Evolutionary conservation across 306 rosid genomes (phyloP), one percentile per base, ranked within the genome.

Genomic region (Dalbergia cultrata): DNA sequence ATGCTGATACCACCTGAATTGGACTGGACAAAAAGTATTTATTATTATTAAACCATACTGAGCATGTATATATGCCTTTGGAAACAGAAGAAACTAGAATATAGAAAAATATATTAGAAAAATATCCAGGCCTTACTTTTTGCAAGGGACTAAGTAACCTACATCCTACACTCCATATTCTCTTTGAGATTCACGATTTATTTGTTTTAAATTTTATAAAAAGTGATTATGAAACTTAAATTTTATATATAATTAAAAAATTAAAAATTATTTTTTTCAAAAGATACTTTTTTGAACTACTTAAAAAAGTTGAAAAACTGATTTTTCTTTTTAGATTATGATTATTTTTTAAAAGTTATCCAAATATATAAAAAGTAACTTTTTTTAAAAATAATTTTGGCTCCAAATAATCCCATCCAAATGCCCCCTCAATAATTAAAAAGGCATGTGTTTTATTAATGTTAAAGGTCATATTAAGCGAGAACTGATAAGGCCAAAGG

Each of bases 401-500:
- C 31, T 26, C 31, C 31, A 26, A 26, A 26, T 26, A 26, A 26
- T 26, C 31, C 31, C 31, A 26, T 2, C 31, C 31, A 26, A 26
- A 26, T 26, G 31, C 31, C 31, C 3, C 31, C 1, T 26, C 31
- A 26, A 26, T 1, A 26, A 26, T 26, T 61, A 5, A n/a, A 16
- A 26, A 35, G 39, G 66, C 16, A 45, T 72, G 53, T 67, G 52
- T 53, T 45, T 65, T 57, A 60, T 76, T 33, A 11, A 63, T 75
- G n/a, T 74, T 79, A 53, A 17, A 13, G 74, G 78, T 64, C 73
- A 64, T 44, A 62, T 18, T 54, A 72, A 41, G 62, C 18, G 22
- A 53, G 45, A 52, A 62, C 31, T 26, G 2, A 26, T 26, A 26
- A 26, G 58, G 54, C 45, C 22, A 34, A 61, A 41, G 34, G 17